Base-by-base conservation (phyloP, 176 grass and related monocot genomes). In the Canna indica region DNA sequence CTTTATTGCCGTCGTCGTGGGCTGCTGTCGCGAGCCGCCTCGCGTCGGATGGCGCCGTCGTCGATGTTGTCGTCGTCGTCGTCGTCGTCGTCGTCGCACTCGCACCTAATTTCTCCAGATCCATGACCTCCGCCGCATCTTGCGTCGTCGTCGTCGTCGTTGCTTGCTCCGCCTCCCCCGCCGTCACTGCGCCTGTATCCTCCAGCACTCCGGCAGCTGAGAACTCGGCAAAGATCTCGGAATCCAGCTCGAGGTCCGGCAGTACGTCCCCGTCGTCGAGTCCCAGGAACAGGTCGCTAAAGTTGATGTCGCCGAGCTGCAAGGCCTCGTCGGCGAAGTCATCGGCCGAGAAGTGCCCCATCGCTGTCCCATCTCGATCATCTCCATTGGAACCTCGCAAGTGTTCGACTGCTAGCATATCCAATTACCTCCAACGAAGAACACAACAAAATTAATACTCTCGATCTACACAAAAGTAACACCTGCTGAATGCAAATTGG, bases 191-290 rank as follows among this genome's bases (percentile, higher is more conserved):
- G 2, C 13, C 67, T 16, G 42, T 27, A 27, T 18, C 29, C 1
- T 67, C 70, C 4, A 18, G 15, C 54, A 42, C 26, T 53, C 30
- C 71, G 11, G 31, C 28, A 0, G 34, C 34, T 54, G 69, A 77
- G 76, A 99, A 88, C 69, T 86, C 90, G 1, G 90, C 84, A 26
- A 99, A 83, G 78, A 90, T 81, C 67, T 99, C 94, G 1, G 69
- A 82, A 78, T 99, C 94, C 63, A 90, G 82, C 84, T 90, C 94
- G 5, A 99, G 94, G 83, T 90, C 86, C 1, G 90, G 94, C 63
- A 99, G 81, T 44, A 90, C 47, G 30, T 99, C 89, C 12, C 94
- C 94, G 52, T 90, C 79, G 27, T 92, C 93, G 1, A 86, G 71
- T 24, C 69, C 60, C 3, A 87, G 59, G 75, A 84, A 87, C 78